Conservation (phyloP, 2,329 filamentous ascomycete genomes). For the Plenodomus tracheiphilus region DNA sequence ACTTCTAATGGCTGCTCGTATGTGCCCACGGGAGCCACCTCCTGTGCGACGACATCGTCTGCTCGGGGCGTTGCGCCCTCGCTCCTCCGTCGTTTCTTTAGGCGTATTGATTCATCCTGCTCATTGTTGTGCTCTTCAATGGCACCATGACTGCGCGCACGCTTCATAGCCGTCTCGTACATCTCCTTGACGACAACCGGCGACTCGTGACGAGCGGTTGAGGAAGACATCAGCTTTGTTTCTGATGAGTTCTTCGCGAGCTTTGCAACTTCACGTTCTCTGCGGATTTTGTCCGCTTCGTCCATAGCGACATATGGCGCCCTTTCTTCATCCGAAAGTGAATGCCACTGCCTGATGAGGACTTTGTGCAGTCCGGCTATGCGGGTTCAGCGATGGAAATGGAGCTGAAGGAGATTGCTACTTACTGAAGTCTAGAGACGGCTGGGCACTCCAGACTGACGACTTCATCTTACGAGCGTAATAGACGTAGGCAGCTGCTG, state of each 20-base stretch:
- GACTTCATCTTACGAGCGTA: slow-evolving; percentile 19
- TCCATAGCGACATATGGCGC: slow-evolving; percentile 18
- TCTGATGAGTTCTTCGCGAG: slow-evolving; percentile 6
- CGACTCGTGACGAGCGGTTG: slow-evolving; percentile 28
- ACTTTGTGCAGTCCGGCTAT: slow-evolving; percentile 20
- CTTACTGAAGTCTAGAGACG: slow-evolving; percentile 19
- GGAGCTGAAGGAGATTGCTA: not conserved
- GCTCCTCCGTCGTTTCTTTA: slow-evolving; percentile 21
- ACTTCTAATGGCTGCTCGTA: slow-evolving; percentile 24
- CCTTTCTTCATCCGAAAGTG: slow-evolving; percentile 22
- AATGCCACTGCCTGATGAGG: slow-evolving; percentile 19
- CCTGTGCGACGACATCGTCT: not conserved
- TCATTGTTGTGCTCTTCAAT: slow-evolving; percentile 5
- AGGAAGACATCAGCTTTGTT: slow-evolving; percentile 19
- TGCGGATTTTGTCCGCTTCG: slow-evolving; percentile 8
- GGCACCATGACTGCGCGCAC: slow-evolving; percentile 14
- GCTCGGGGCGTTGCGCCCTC: slow-evolving; percentile 7
- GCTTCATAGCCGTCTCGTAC: slow-evolving; percentile 25
- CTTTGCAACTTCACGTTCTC: slow-evolving; percentile 4
- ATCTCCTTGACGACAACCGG: slow-evolving; percentile 25
- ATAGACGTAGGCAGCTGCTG: slow-evolving; percentile 20
- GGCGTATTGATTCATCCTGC: slow-evolving; percentile 6
- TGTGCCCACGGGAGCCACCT: slow-evolving; percentile 6
- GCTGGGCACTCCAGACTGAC: slow-evolving; percentile 14
- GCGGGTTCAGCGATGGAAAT: not conserved